Conservation (phyloP, 345 rosid genomes). For the Iberis pinnata region DNA sequence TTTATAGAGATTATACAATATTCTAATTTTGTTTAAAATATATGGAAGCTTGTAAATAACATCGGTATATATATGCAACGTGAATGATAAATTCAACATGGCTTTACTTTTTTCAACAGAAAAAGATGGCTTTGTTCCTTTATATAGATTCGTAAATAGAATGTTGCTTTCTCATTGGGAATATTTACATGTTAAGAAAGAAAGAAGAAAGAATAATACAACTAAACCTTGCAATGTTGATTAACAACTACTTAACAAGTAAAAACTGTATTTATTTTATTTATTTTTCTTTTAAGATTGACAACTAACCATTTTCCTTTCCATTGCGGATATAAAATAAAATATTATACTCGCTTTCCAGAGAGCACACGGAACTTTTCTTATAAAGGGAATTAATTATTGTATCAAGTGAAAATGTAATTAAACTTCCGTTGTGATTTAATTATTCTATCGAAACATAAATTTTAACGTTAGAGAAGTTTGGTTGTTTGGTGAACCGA, state of each 20-base stretch:
- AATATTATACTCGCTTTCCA: background rate
- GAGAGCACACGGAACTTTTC: conserved; percentile 1
- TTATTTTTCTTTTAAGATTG: conserved; percentile 1
- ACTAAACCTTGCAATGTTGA: background rate
- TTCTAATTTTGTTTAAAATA: background rate
- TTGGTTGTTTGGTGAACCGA: conserved; percentile 20
- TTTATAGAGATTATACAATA: too few relatives aligned
- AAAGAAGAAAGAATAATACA: conserved; percentile 9
- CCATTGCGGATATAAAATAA: background rate
- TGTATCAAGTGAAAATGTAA: too few relatives aligned
- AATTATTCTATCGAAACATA: too few relatives aligned
- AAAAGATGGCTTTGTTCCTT: conserved; percentile 17
- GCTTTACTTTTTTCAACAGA: too few relatives aligned
- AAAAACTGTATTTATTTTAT: background rate
- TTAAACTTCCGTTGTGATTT: too few relatives aligned
- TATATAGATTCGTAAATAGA: background rate
- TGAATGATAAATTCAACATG: too few relatives aligned
- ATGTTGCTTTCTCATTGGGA: conserved; percentile 14
- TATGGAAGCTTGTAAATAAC: background rate
- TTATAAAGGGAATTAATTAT: too few relatives aligned
- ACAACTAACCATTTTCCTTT: conserved; percentile 13
- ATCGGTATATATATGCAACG: conserved; percentile 7
- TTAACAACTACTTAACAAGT: conserved; percentile 6
- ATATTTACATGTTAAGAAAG: conserved; percentile 28
- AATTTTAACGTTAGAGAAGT: background rate